Base-by-base conservation (phyloP, 2,329 filamentous ascomycete species). In the Pseudogymnoascus sp. region DNA sequence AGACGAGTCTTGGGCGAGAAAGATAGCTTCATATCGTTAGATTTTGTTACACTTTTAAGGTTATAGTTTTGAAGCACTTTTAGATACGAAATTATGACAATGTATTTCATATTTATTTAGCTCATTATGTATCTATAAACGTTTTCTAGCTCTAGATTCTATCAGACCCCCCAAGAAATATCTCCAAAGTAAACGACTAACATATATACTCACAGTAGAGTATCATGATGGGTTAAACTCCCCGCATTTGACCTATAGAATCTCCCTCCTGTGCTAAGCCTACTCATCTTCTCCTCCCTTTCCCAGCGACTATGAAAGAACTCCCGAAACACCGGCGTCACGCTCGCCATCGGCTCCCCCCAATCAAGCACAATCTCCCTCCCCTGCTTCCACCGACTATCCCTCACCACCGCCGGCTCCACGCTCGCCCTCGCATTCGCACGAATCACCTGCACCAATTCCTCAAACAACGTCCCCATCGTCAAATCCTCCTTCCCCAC, bases 291-390 rank as follows among this genome's bases (percentile, higher is more conserved):
- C 28, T 56, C 50, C 50, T 56, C 50, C 11, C 50, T 56, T 14
- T 18, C 28, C 50, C 50, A 56, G 8, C 50, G 16, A 56, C 28
- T 34, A 14, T 8, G 16, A 21, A 34, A 56, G 16, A 56, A 16
- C 10, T 34, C 28, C 16, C 25, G 28, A 34, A 34, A 34, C 1
- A 56, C 16, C 10, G 10, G 28, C 28, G n/a, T 56, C 28, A 34
- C 50, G 5, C 50, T 56, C 28, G 28, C 28, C 28, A 34, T 56
- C 16, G 50, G 28, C 10, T 56, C n/a, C n/a, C 46, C 46, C 50
- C 50, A 56, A 34, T 56, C 50, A 56, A 56, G 50, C 28, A 56
- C 28, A 56, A 56, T 56, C 50, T 36, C 28, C n/a, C 28, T 56
- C 10, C 50, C 50, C n/a, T 56, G 50, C n/a, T 56, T 34, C 25